Evolutionary conservation across 495 filamentous ascomycete species (phyloP), one percentile per base, ranked within the genome.

Genomic region (Platismatia glauca): DNA sequence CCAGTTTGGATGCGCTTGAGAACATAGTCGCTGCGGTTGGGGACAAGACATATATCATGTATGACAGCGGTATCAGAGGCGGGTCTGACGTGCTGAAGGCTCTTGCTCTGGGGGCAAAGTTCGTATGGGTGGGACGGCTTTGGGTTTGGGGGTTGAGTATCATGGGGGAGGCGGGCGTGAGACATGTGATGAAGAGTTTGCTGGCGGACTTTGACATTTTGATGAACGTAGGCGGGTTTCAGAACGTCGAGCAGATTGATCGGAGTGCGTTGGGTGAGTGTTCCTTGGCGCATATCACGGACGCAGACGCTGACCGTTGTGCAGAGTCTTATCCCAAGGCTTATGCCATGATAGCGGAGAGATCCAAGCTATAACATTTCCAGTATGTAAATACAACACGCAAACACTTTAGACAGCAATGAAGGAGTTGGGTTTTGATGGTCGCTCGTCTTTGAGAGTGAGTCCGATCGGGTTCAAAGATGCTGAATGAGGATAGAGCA

Each of bases 201-300:
- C 64, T 89, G 55, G 84, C 84, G 0, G 85, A 88, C 58, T 81
- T 89, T 37, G 86, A 89, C 73, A 84, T 86, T 41, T 59, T 85
- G 58, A 82, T 88, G 81, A 81, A 78, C 44, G 78, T 83, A n/a
- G 83, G 77, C n/a, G 85, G 85, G 20, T 84, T 82, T 66, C 76
- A 79, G 34, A 71, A 72, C 27, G 68, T 86, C 16, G 69, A 72
- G n/a, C 77, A 85, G 56, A 82, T 86, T 57, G 74, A 80, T 57
- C 62, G 72, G 48, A 69, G 55, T 11, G 68, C 71, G 57, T 60
- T 80, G 60, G 75, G 75, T 77, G 59, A 13, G 72, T 69, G 22
- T 61, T 64, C n/a, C 9, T 41, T 27, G 37, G 2, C 1, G 35
- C 16, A 7, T 57, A 55, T 57, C 9, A 39, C 35, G 16, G 2